Evolutionary conservation across 2,329 filamentous ascomycete species (phyloP).

Genomic region (Orbilia ellipsospora): DNA sequence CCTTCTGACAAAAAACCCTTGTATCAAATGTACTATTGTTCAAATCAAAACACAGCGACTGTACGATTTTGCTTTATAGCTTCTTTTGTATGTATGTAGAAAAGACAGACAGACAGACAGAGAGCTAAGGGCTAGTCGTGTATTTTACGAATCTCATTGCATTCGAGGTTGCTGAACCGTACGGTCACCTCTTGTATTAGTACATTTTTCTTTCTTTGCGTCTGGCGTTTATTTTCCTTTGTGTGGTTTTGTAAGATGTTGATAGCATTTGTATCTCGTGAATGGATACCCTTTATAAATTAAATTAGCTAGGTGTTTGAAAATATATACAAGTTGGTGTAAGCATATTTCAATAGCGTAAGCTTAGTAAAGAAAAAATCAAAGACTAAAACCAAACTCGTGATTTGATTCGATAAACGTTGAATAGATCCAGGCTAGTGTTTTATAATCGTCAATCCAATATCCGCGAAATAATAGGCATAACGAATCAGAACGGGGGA

Average conservation of each 20-base stretch:
- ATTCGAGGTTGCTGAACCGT: conserved; percentile 1
- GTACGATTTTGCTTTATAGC: neutral
- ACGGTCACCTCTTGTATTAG: conserved; percentile 12
- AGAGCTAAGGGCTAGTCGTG: neutral
- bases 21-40: conserved; percentile 18
- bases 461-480: too few relatives aligned
- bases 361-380: too few relatives aligned
- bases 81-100: conserved; percentile 15
- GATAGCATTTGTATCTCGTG: conserved; percentile 3
- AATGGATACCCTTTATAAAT: conserved; percentile 2
- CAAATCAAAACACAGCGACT: neutral
- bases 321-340: too few relatives aligned
- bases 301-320: too few relatives aligned
- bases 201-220: conserved; percentile 14
- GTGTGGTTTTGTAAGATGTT: neutral
- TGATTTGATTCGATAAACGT: too few relatives aligned
- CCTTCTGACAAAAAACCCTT: conserved; percentile 1
- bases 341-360: too few relatives aligned
- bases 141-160: conserved; percentile 18
- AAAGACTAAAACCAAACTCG: too few relatives aligned
- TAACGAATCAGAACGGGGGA: too few relatives aligned
- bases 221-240: conserved; percentile 14
- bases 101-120: too few relatives aligned
- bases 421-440: too few relatives aligned
- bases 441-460: too few relatives aligned